Base-by-base conservation (phyloP, 2,329 filamentous ascomycete genomes). In the Myriangium duriaei region DNA sequence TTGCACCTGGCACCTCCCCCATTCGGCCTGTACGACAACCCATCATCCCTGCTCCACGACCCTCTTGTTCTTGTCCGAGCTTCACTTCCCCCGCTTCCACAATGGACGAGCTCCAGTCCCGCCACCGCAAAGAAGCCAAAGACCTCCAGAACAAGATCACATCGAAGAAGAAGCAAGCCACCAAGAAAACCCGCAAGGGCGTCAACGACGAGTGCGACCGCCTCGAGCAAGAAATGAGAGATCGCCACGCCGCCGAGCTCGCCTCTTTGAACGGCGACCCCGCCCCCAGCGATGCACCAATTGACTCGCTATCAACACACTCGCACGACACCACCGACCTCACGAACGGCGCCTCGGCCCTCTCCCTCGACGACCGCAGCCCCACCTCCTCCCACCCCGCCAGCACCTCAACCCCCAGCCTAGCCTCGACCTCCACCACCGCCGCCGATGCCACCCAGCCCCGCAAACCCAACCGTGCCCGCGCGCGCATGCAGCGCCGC, bases 131-230 rank as follows among this genome's bases (percentile, higher is more conserved):
- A 60, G 88, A 98, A 62, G 77, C 81, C 57, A 79, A 78, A 49
- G 88, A 96, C 44, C 70, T 98, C 16, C 83, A 93, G 58, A 72
- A 76, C 35, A 78, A 80, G 42, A 77, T 92, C 53, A 95, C 84
- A 4, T 86, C 81, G 62, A 96, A 95, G 71, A 98, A 95, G 69
- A 96, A 95, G 68, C 80, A 82, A 49, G 87, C 91, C 11, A 92
- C 81, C 32, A 98, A 96, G 63, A 79, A 77, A 59, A 76, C 74
- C 6, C 67, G 74, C 34, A 76, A 69, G 47, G 62, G 61, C 24
- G 61, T 70, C 29, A 76, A 76, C 45, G 74, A 78, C 47, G 74
- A 79, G 51, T 78, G 74, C 53, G 72, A 72, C 13, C 55, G 61
- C 16, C 59, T 76, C 26, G 73, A 77, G 47, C 55, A 58, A 28